A percentile compares a stretch with the other conserved stretches of the same genome.
phyloP scores from a whole-genome alignment of 2,329 filamentous ascomycete genomes.

The Exophiala mesophila region DNA sequence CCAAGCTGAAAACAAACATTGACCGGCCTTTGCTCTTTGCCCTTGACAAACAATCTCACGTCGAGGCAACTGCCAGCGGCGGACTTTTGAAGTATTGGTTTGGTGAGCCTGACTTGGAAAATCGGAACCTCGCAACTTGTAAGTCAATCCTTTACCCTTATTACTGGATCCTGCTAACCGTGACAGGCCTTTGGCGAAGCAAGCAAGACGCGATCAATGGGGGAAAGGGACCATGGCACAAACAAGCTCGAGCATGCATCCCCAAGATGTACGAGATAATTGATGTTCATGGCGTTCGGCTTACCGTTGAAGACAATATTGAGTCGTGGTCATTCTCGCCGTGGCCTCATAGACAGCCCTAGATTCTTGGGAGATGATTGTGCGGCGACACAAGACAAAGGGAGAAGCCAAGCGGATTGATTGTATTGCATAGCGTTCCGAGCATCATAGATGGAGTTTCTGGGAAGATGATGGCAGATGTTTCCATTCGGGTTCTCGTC shows the following conservation, averaged over 20 bases:
- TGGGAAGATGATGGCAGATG: no score
- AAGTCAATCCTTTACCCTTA: constrained; percentile 27
- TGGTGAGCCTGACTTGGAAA: constrained; percentile 62
- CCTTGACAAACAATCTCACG: constrained; percentile 73
- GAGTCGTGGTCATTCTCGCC: constrained; percentile 48
- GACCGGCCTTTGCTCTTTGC: constrained; percentile 64
- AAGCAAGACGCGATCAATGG: constrained; percentile 57
- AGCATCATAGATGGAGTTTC: no score
- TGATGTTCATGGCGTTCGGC: constrained; percentile 58
- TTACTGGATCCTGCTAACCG: constrained; percentile 3
- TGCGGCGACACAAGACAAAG: no score
- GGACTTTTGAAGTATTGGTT: constrained; percentile 95
- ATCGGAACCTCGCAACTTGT: constrained; percentile 79
- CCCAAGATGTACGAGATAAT: constrained; percentile 55
- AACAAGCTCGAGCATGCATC: constrained; percentile 47
- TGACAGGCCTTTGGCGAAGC: constrained; percentile 61
- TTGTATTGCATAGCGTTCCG: no score
- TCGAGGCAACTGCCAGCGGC: constrained; percentile 72
- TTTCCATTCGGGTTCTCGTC: no score
- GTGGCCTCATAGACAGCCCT: constrained; percentile 3
- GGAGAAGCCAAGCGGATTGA: no score
- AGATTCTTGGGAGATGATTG: neutral
- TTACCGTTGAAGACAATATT: constrained; percentile 64
- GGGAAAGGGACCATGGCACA: constrained; percentile 54
- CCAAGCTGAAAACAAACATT: constrained; percentile 61